Evolutionary conservation across 192 early-diverging fungal species (phyloP), one percentile per base, ranked within the genome.

Genomic region (Lunasporangiospora selenospora): DNA sequence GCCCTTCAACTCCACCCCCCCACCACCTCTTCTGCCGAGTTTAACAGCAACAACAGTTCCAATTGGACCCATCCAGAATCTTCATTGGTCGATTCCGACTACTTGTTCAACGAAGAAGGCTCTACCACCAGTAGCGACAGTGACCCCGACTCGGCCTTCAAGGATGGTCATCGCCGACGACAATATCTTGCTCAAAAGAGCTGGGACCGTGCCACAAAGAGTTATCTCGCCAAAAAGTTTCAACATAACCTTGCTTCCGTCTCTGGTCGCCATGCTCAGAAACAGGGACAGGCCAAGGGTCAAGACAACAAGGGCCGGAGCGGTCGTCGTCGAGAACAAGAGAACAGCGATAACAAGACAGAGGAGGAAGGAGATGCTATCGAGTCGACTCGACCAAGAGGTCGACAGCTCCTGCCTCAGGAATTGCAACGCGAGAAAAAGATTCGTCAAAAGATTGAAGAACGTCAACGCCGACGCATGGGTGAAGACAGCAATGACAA

Each of bases 151-250:
- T 38, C 19, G 6, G 31, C 44, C 24, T 58, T 43, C 42, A 58
- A 58, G 43, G 43, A 46, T 32, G 32, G 38, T 4, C 42, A 9
- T 33, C 56, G 56, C 43, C 56, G 46, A 18, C 47, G 53, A 18
- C 30, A 44, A 13, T 31, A 59, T 9, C 21, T 53, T 10, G 32
- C n/a, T 15, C 49, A 67, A 10, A 51, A 50, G 41, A 26, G 33
- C 6, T 49, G 57, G 3, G 55, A 53, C 36, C 65, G 50, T 11
- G 26, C 55, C 18, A 46, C 50, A 10, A 33, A 31, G 29, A 53
- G 50, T 15, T 67, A 59, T 23, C 32, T 67, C 8, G 27, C 23
- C 11, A 58, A 43, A 27, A 67, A 67, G 41, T 15, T 52, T 21
- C 42, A 53, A 21, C 55, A 67, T 4, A 52, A 52, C 0, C 16